Base-by-base conservation (phyloP, 2,329 filamentous ascomycete species). In the Alternaria hordeiaustralica region DNA sequence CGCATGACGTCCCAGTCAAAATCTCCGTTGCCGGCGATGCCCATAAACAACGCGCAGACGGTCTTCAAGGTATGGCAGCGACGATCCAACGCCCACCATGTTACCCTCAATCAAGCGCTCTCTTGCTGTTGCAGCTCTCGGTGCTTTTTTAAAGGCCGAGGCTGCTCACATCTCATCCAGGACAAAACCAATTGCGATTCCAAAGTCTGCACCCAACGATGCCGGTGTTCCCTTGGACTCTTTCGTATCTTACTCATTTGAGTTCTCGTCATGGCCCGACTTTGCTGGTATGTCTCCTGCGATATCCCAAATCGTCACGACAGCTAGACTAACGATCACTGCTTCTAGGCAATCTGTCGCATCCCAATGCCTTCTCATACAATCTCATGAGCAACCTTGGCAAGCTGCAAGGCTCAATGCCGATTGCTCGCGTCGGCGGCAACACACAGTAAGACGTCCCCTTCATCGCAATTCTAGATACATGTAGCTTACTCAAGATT, bases 341-440 rank as follows among this genome's bases (percentile, higher is more conserved):
- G 20, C n/a, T 12, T 25, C 2, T 13, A 20, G 84, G 87, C 18
- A 89, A 88, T 69, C 71, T 76, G 4, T 85, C 86, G 0, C 69
- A 74, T 10, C 88, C 88, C 2, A 90, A 90, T 68, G 80, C 72
- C 0, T 90, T 88, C 74, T 88, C 87, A 0, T 82, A 88, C 64
- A 88, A 87, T 53, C 81, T 90, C 8, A 76, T 90, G 33, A 82
- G 84, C 43, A 90, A 89, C 59, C 70, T 90, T 23, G 86, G 81
- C 2, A 74, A 82, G 18, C 69, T 89, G 3, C 82, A 81, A 15
- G 87, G 87, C 6, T 82, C 81, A 5, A 88, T 88, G 64, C 88
- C 88, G 2, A 84, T 87, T 67, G 86, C 90, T 58, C 82, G 88
- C 15, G 87, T 90, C 2, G 88, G 89, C 5, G 88, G 88, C n/a